These are phyloP conservation scores for Aspergillus sojae DNA, from an alignment of 2,329 filamentous ascomycete genomes.

Conservation along the genomic window DNA sequence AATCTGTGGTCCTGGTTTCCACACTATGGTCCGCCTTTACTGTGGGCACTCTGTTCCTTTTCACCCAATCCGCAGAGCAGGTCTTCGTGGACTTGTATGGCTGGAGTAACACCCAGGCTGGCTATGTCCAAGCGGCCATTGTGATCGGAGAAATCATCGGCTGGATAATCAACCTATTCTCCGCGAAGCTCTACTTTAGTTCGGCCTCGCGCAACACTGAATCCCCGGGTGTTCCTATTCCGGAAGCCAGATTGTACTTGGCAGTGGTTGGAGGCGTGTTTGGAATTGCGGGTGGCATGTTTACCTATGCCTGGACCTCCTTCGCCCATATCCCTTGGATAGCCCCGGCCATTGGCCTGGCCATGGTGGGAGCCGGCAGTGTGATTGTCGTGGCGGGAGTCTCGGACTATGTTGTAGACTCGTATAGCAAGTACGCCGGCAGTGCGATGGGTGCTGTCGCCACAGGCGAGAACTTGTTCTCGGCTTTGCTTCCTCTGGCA, in stretches of 20 bases:
- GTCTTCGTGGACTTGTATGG: slow-evolving; percentile 39
- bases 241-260: slow-evolving; percentile 46
- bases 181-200: slow-evolving; percentile 26
- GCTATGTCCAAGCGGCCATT: slow-evolving; percentile 44
- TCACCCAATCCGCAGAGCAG: slow-evolving; percentile 45
- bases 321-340: slow-evolving; percentile 34
- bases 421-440: slow-evolving; percentile 52
- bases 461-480: slow-evolving; percentile 48
- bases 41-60: slow-evolving; percentile 46
- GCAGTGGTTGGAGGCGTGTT: slow-evolving; percentile 36
- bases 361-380: slow-evolving; percentile 45
- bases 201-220: slow-evolving; percentile 42
- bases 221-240: slow-evolving; percentile 42
- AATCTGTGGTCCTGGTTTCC: slow-evolving; percentile 46
- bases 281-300: slow-evolving; percentile 39
- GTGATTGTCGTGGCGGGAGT: slow-evolving; percentile 49
- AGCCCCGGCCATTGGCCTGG: slow-evolving; percentile 34
- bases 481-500: slow-evolving; percentile 47
- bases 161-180: slow-evolving; percentile 37
- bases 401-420: slow-evolving; percentile 51
- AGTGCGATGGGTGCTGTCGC: slow-evolving; percentile 51
- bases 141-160: slow-evolving; percentile 46
- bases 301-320: slow-evolving; percentile 39
- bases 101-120: slow-evolving; percentile 32
- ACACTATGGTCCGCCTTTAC: slow-evolving; percentile 48